Evolutionary conservation across 1,284 basidiomycete species (phyloP).

Genomic region (Sporisorium scitamineum): DNA sequence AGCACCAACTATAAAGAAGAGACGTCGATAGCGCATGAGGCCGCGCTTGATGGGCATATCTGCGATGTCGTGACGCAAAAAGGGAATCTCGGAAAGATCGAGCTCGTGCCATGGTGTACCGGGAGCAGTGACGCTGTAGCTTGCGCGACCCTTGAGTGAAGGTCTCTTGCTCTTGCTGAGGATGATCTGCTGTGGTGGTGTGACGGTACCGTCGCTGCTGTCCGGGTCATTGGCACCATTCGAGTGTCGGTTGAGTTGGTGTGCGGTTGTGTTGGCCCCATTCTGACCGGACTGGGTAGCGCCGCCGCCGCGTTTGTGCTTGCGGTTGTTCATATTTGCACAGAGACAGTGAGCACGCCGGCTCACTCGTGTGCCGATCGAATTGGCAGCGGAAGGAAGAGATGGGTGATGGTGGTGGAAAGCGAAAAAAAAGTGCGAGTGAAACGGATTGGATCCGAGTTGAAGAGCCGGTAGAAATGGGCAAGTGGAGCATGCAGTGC

Average conservation of each 20-base stretch:
- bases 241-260: slow-evolving; percentile 19
- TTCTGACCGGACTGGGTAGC: slow-evolving; percentile 2
- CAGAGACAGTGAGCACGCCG: not conserved
- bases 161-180: slow-evolving; percentile 42
- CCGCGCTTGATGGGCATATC: slow-evolving; percentile 38
- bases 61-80: slow-evolving; percentile 40
- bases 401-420: not conserved
- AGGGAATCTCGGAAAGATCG: slow-evolving; percentile 60
- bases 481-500: slow-evolving; percentile 4
- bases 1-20: slow-evolving; percentile 59
- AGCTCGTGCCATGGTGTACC: slow-evolving; percentile 65
- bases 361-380: not conserved
- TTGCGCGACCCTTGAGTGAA: slow-evolving; percentile 32
- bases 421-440: too few relatives aligned
- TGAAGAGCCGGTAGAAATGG: not conserved
- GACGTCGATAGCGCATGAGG: slow-evolving; percentile 55
- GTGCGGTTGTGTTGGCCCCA: slow-evolving; percentile 19
- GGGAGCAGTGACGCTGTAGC: slow-evolving; percentile 56
- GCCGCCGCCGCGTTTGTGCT: slow-evolving; percentile 27
- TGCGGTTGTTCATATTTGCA: slow-evolving; percentile 38
- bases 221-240: not conserved
- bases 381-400: not conserved
- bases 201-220: slow-evolving; percentile 24
- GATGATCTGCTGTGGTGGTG: slow-evolving; percentile 51
- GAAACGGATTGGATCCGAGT: too few relatives aligned